These are phyloP conservation scores for Athelia psychrophila DNA, from an alignment of 1,284 basidiomycete genomes.

Conservation along the genomic window DNA sequence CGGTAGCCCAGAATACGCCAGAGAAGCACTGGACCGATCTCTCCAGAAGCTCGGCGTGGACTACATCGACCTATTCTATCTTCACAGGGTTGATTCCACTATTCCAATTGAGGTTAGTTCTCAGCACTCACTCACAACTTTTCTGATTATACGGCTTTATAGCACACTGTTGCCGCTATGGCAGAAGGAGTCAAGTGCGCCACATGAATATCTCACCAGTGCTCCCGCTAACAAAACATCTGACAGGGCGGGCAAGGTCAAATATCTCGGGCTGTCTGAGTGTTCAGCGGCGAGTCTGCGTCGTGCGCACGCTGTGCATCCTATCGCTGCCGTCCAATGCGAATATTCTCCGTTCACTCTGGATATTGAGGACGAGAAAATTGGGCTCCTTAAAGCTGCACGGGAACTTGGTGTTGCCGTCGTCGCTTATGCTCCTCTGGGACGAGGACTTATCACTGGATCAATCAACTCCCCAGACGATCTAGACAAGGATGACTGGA, in stretches of 20 bases:
- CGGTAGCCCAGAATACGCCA: not conserved
- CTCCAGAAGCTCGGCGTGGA: not conserved
- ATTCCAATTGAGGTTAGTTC: constrained; percentile 29
- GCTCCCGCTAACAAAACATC: not conserved
- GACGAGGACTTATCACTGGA: constrained; percentile 41
- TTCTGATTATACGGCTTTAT: not conserved
- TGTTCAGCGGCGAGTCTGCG: constrained; percentile 44
- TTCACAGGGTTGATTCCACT: constrained; percentile 25
- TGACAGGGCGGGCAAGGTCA: constrained; percentile 40
- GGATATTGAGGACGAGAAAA: constrained; percentile 37
- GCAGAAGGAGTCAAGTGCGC: constrained; percentile 36
- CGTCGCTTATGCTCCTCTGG: constrained; percentile 43
- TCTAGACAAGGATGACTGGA: constrained; percentile 41
- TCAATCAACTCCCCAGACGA: constrained; percentile 40
- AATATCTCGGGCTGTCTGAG: constrained; percentile 49
- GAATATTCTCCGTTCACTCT: constrained; percentile 51
- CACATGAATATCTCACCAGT: not conserved
- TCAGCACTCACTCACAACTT: not conserved
- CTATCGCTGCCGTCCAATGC: constrained; percentile 47
- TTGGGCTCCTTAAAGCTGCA: constrained; percentile 33
- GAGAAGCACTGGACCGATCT: not conserved
- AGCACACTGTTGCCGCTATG: constrained; percentile 32
- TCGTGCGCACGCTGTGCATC: constrained; percentile 46
- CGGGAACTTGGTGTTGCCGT: constrained; percentile 35
- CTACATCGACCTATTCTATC: not conserved